These are phyloP conservation scores for Dalbergia cultrata DNA, from an alignment of 306 rosid genomes.

Conservation along the genomic window DNA sequence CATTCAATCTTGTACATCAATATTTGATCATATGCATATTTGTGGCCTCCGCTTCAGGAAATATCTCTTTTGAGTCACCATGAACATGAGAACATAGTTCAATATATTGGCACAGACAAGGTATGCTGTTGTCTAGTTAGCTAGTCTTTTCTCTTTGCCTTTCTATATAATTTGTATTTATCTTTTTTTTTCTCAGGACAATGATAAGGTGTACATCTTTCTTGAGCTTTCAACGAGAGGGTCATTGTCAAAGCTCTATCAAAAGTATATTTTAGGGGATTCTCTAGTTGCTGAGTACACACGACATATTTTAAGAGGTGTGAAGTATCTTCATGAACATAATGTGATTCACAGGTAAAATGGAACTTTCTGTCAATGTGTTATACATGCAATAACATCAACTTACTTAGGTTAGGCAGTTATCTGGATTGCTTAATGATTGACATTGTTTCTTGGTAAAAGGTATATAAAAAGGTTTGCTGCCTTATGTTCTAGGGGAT, in stretches of 20 bases:
- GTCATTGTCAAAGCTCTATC: constrained; percentile 61
- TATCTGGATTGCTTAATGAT: neutral
- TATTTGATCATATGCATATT: constrained; percentile 5
- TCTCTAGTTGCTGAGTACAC: constrained; percentile 70
- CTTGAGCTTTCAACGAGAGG: constrained; percentile 74
- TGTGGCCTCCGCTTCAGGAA: constrained; percentile 54
- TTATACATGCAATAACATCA: neutral
- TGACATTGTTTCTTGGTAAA: neutral
- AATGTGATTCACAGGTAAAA: constrained; percentile 67
- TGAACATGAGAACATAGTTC: constrained; percentile 67
- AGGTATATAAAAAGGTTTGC: neutral
- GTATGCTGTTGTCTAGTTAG: constrained; percentile 40
- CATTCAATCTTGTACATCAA: neutral
- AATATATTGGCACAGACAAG: constrained; percentile 69
- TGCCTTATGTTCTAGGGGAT: neutral
- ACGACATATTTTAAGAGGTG: constrained; percentile 66
- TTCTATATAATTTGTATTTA: constrained; percentile 23
- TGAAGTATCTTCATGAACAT: constrained; percentile 69
- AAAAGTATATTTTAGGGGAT: constrained; percentile 58
- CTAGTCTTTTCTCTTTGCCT: neutral
- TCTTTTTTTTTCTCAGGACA: constrained; percentile 52
- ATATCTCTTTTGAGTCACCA: constrained; percentile 64
- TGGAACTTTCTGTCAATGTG: constrained; percentile 26
- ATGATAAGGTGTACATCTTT: constrained; percentile 61
- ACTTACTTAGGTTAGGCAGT: constrained; percentile 7